Conservation (phyloP, 2,329 filamentous ascomycete genomes). For the Talaromyces funiculosus region DNA sequence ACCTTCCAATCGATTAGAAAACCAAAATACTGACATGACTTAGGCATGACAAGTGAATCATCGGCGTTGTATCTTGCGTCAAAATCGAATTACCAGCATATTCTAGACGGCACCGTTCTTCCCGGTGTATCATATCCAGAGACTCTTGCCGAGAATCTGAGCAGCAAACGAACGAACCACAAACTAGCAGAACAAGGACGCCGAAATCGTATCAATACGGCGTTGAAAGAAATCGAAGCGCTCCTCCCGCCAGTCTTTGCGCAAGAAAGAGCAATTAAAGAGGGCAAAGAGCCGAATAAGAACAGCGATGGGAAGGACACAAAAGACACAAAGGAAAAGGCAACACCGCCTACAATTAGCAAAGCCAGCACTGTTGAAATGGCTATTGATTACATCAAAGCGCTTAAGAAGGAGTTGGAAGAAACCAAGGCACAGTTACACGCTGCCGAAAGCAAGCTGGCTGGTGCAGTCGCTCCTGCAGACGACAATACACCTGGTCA, state of each 20-base stretch:
- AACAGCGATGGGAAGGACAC: constrained; percentile 35
- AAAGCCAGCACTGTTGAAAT: constrained; percentile 97
- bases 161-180: constrained; percentile 93
- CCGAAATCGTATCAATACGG: constrained; percentile 89
- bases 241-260: constrained; percentile 60
- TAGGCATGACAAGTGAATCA: constrained; percentile 49
- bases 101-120: constrained; percentile 84
- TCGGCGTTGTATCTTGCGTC: constrained; percentile 75
- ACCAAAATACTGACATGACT: constrained; percentile 6
- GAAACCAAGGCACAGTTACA: constrained; percentile 60
- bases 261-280: constrained; percentile 36
- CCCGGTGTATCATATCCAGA: constrained; percentile 88
- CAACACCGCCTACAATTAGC: constrained; percentile 61
- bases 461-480: neutral
- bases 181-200: constrained; percentile 97
- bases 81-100: constrained; percentile 98
- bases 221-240: constrained; percentile 82
- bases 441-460: constrained; percentile 59
- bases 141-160: constrained; percentile 85
- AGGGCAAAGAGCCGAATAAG: constrained; percentile 29
- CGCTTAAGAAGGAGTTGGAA: constrained; percentile 67
- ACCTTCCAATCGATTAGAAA: neutral
- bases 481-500: neutral
- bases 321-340: constrained; percentile 40
- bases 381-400: constrained; percentile 91